Base-by-base conservation (phyloP, 2,329 filamentous ascomycete species). In the Stenocarpella maydis region DNA sequence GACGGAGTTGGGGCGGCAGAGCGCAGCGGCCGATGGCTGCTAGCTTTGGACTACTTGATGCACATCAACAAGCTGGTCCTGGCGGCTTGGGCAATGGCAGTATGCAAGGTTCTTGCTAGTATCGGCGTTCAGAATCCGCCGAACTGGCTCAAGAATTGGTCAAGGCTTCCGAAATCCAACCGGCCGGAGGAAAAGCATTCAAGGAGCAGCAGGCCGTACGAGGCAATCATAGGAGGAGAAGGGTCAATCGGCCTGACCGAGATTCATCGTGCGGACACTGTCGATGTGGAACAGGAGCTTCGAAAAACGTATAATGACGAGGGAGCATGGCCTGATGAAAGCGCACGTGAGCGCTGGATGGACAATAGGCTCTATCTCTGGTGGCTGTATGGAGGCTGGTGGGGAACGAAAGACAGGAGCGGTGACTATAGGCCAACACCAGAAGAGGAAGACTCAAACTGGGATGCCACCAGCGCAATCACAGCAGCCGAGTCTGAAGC, bases 341-440 rank as follows among this genome's bases (percentile, higher is more conserved):
- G 82, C 19, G 73, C 82, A 8, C 82, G 89, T 49, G 92, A 96
- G 74, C 86, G 87, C 34, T 87, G 88, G 47, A 83, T 98, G 2
- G 91, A 95, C 72, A 85, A 86, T 2, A 90, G 89, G 69, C 82
- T 98, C 1, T 98, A 98, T 78, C 84, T 85, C 37, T 96, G 95
- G 88, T 98, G 94, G 92, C 89, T 92, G 65, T 84, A 86, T 66
- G 94, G 93, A 24, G 94, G 93, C 9, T 92, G 92, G 82, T 98
- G 94, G 90, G 95, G 95, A 1, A 90, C 91, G 19, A 85, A 90
- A 39, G 95, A 98, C 77, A 85, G 85, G 6, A 97, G 93, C 75
- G 92, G 92, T 34, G 92, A 95, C 72, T 98, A 95, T 78, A 79
- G 84, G 39, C 90, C 90, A 0, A 76, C 79, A 9, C 78, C 83